Base-by-base conservation (phyloP, 495 filamentous ascomycete species). In the Lasiosphaeria hispida region DNA sequence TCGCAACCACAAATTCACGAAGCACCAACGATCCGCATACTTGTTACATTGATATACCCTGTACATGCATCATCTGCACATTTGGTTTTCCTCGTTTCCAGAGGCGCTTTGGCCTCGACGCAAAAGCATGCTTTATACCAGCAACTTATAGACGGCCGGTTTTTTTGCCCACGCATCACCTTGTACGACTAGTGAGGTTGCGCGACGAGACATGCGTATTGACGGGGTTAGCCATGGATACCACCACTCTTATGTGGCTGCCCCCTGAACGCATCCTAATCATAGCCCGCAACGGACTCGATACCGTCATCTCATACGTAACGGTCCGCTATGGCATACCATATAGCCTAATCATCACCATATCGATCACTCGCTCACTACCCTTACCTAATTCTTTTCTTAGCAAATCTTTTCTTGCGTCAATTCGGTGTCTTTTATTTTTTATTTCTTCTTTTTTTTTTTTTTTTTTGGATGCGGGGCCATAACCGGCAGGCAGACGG, bases 11-110 rank as follows among this genome's bases (percentile, higher is more conserved):
- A 23, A 18, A 47, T 38, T 19, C 7, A 33, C 13, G 44, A 39
- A 42, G 13, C 8, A 15, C 13, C 33, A 38, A 33, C 47, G 19
- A 30, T 23, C 40, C 37, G 36, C 43, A 23, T 54, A 23, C 43
- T 54, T 58, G 23, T 30, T 54, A 53, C 42, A 58, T 57, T 41
- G 37, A 57, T 57, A 62, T 62, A 62, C 59, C 59, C 59, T 62
- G 59, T 58, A 62, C 54, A 62, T 58, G 52, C 58, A 55, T 39
- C 45, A 42, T 23, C 35, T 15, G 35, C 53, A 43, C 14, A n/a
- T 43, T 49, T 41, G 14, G 30, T 37, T 8, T 42, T 49, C 11
- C 34, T 19, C 43, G 10, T 13, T 47, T 23, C 14, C 36, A 7
- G 30, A 34, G 1, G 13, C 37, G 10, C 37, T 36, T 19, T 37